These are phyloP conservation scores for Ophiognomonia clavigignenti-juglandacearum DNA, from an alignment of 2,329 filamentous ascomycete genomes.

Conservation along the genomic window DNA sequence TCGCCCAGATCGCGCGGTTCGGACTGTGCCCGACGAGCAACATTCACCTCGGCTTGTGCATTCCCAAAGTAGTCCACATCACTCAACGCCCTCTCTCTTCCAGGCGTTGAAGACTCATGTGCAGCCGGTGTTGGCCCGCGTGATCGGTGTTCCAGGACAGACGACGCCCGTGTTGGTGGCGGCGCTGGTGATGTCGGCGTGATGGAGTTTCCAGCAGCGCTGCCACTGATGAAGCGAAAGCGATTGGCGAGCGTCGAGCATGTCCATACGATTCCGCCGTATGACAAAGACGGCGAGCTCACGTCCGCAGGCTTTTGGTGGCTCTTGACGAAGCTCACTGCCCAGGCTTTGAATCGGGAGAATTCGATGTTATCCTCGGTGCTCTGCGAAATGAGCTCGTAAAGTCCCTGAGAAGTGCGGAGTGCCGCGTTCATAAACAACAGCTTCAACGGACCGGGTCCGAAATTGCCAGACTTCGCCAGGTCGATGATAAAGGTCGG, in stretches of 20 bases:
- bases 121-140: conserved; percentile 30
- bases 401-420: conserved; percentile 48
- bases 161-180: conserved; percentile 31
- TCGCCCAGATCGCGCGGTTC: conserved; percentile 21
- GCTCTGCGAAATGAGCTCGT: conserved; percentile 52
- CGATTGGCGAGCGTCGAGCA: conserved; percentile 64
- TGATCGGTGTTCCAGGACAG: conserved; percentile 29
- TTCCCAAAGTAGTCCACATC: conserved; percentile 41
- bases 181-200: conserved; percentile 36
- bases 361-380: conserved; percentile 44
- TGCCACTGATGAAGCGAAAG: conserved; percentile 63
- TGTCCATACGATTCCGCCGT: conserved; percentile 65
- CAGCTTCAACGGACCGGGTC: conserved; percentile 51
- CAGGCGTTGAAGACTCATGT: conserved; percentile 26
- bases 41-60: conserved; percentile 13
- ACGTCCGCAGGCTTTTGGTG: conserved; percentile 49
- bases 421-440: conserved; percentile 67
- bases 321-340: conserved; percentile 49
- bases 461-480: conserved; percentile 49
- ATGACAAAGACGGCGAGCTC: conserved; percentile 50
- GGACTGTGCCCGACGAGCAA: conserved; percentile 18
- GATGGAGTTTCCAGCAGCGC: conserved; percentile 31
- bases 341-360: conserved; percentile 65
- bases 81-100: conserved; percentile 18
- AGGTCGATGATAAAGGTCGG: conserved; percentile 74